Evolutionary conservation across 2,329 filamentous ascomycete genomes (phyloP), one percentile per base, ranked within the genome.

Genomic region (Akanthomyces lecanii): DNA sequence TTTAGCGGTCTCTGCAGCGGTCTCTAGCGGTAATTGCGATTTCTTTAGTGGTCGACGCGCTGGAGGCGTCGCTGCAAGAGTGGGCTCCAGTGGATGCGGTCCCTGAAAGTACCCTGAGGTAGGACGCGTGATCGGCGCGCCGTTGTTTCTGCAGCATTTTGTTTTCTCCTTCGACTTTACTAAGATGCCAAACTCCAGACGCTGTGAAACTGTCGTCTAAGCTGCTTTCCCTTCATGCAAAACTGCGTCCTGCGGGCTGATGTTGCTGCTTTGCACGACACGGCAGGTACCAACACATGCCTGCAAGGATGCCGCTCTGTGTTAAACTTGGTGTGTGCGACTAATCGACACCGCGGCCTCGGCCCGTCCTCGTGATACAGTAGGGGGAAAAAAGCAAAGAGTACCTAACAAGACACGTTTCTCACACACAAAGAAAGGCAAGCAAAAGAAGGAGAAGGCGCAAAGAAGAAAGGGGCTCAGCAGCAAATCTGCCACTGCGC

Each of bases 321-420:
- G 21, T 25, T 4, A 48, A 3, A 23, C 23, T 11, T 36, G 28
- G 10, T 12, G 16, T 33, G 14, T 7, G 2, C 8, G 25, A 21
- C 25, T 14, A 14, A 54, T 61, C 58, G 58, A 44, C 44, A 33
- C 44, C 16, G 38, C 38, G 58, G 58, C 58, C 58, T 61, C 58
- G 58, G 58, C 58, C 58, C 58, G 58, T 23, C 50, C 45, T 33
- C 44, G 54, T 57, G 54, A 5, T 47, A 18, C 30, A 7, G 7
- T 7, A 40, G 14, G 40, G 40, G 23, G 21, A 55, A 56, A 21
- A 36, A 36, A 36, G 33, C 33, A 36, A 36, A 36, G 33, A 36
- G 33, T 11, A 36, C 4, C 5, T 30, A 6, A 21, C 21, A 4
- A 30, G 4, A 36, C 8, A 36, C 38, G 40, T 44, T 25, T 25